These are phyloP conservation scores for Metschnikowia colocasiae DNA, from an alignment of 805 yeast species.

Conservation along the genomic window DNA sequence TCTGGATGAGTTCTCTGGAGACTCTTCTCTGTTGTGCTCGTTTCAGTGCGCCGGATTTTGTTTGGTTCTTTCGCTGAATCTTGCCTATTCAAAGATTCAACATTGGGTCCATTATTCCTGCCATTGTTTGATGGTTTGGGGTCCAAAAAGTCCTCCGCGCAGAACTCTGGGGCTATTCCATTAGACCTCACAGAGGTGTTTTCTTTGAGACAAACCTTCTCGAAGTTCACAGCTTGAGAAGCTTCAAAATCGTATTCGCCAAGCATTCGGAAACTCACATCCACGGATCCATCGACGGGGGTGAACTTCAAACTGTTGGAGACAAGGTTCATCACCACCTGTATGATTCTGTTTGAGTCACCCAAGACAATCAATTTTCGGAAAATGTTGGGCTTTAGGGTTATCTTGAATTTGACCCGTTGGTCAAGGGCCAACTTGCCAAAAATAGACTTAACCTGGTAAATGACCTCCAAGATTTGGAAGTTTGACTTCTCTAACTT, in stretches of 20 bases:
- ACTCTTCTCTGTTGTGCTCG: not conserved
- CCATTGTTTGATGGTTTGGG: not conserved
- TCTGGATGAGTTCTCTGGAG: conserved; percentile 2
- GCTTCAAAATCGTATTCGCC: conserved; percentile 59
- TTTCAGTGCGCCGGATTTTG: not conserved
- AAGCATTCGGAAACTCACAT: conserved; percentile 55
- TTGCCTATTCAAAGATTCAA: not conserved
- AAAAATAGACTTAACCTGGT: conserved; percentile 84
- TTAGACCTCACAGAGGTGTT: not conserved
- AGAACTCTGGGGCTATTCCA: not conserved
- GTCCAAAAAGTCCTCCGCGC: not conserved
- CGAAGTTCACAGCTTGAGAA: conserved; percentile 13
- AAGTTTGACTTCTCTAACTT: conserved; percentile 82
- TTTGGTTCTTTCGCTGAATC: not conserved
- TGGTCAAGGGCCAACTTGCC: conserved; percentile 75
- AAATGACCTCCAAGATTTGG: conserved; percentile 71
- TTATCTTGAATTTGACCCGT: conserved; percentile 62
- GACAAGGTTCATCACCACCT: conserved; percentile 87
- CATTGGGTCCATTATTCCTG: not conserved
- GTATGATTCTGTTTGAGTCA: conserved; percentile 86
- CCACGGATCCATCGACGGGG: conserved; percentile 80
- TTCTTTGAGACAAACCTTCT: conserved; percentile 12
- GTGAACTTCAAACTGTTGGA: conserved; percentile 91
- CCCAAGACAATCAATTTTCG: conserved; percentile 72
- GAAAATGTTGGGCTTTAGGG: conserved; percentile 55